Evolutionary conservation across 805 yeast species (phyloP), one percentile per base, ranked within the genome.

Genomic region (Candida ponderosae): DNA sequence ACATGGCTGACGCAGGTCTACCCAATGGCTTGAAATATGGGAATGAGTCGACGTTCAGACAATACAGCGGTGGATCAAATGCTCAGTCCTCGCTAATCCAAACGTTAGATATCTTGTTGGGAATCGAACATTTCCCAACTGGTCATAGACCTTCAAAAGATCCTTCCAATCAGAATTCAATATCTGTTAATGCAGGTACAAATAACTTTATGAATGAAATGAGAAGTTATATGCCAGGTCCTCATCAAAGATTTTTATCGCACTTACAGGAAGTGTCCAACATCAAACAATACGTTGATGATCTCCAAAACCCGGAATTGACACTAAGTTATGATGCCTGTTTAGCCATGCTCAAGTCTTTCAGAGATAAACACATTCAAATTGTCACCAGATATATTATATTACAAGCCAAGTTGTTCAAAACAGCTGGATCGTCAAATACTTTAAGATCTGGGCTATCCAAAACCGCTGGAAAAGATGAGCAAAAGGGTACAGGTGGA

Each of bases 11-110:
- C 39, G 88, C 81, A 2, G 97, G 97, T 0, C 67, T 89, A 40
- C 78, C 79, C 13, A 59, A 78, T 40, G 97, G 97, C 1, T 80
- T 89, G 2, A 63, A 68, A 34, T 89, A 89, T 54, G 95, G 94
- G 19, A 66, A 72, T 37, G 87, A 79, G 51, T 52, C 57, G 2
- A 57, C 47, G 21, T 81, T 76, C 35, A 64, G 81, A 47, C 54
- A 60, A 26, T 81, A 72, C 56, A 70, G 95, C 15, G 97, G 97
- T 20, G 97, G 97, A 1, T 84, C 95, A 4, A 89, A 89, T 56
- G 97, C 96, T 0, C 97, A 89, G 60, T 79, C 89, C 33, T 85
- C 96, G 3, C 66, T 89, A 50, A 83, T 90, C 44, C 97, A 89
- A 60, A 80, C 87, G 19, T 65, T 89, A 43, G 97, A 89, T 54